phyloP scores from a whole-genome alignment of 345 rosid species.

The Trapa incisa region DNA sequence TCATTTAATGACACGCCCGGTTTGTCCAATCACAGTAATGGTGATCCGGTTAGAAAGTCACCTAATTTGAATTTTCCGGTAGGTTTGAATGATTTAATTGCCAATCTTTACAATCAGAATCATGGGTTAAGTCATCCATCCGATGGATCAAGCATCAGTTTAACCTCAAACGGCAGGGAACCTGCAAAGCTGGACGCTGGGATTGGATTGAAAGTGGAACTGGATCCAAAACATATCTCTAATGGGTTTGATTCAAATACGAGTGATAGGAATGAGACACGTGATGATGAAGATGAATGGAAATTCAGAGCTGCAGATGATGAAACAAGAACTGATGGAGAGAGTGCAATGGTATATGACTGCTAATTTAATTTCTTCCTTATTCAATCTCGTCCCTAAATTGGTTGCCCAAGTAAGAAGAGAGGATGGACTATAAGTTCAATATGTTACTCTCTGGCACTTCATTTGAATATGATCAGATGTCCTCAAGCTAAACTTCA shows the following conservation, averaged over 20 bases:
- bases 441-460: background rate
- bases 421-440: background rate
- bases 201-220: conserved; percentile 9
- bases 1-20: conserved; percentile 17
- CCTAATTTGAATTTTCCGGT: conserved; percentile 13
- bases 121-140: background rate
- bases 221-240: conserved; percentile 5
- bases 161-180: background rate
- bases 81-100: conserved; percentile 27
- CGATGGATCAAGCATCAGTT: conserved; percentile 7
- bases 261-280: conserved; percentile 12
- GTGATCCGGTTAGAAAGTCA: conserved; percentile 16
- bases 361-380: background rate
- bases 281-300: conserved; percentile 24
- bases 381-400: background rate
- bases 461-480: background rate
- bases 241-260: conserved; percentile 9
- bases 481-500: background rate
- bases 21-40: conserved; percentile 13
- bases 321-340: conserved; percentile 1
- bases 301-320: conserved; percentile 25
- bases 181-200: conserved; percentile 4
- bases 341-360: conserved; percentile 6
- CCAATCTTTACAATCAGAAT: conserved; percentile 24
- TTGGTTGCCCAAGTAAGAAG: background rate